Percentiles rank a stretch among this genome's conserved stretches.
Evolutionary conservation across 768 basidiomycete species (phyloP).

Genomic region (Lactifluus rugatus): DNA sequence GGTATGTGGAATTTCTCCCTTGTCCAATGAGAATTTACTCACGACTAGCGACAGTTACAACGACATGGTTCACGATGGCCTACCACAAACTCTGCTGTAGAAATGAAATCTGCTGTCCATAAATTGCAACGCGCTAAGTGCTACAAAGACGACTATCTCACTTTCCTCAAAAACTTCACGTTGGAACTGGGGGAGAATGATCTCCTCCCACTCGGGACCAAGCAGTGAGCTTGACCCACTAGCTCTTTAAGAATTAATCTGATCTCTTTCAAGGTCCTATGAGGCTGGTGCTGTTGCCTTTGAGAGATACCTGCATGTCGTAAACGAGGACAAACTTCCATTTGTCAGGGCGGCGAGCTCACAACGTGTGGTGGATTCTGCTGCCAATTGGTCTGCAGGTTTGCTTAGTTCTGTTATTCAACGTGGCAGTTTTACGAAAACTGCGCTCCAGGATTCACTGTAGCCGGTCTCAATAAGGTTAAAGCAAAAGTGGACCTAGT

Average conservation of each 20-base stretch:
- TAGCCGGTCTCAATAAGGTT: slow-evolving; percentile 38
- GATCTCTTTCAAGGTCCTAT: slow-evolving; percentile 30
- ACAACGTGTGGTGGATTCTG: slow-evolving; percentile 54
- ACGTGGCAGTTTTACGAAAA: neutral
- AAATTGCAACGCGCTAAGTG: slow-evolving; percentile 43
- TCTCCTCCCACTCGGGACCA: slow-evolving; percentile 57
- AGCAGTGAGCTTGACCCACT: slow-evolving; percentile 37
- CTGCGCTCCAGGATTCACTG: slow-evolving; percentile 44
- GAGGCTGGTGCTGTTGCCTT: slow-evolving; percentile 45
- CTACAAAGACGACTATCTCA: slow-evolving; percentile 37
- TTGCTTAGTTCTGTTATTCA: slow-evolving; percentile 1
- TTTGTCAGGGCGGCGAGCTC: slow-evolving; percentile 44
- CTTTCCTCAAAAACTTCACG: slow-evolving; percentile 49
- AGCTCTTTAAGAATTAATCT: neutral
- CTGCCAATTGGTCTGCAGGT: slow-evolving; percentile 64
- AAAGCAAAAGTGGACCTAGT: slow-evolving; percentile 46
- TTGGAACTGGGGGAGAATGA: slow-evolving; percentile 50
- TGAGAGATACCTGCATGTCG: slow-evolving; percentile 42
- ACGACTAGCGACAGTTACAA: slow-evolving; percentile 43
- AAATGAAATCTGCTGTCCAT: slow-evolving; percentile 38
- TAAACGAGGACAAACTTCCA: slow-evolving; percentile 37
- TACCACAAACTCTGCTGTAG: slow-evolving; percentile 37
- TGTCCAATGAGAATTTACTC: neutral
- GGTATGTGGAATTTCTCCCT: slow-evolving; percentile 29
- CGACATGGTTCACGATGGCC: slow-evolving; percentile 77